Base-by-base conservation (phyloP, 2,329 filamentous ascomycete genomes). In the Blastomyces percursus region DNA sequence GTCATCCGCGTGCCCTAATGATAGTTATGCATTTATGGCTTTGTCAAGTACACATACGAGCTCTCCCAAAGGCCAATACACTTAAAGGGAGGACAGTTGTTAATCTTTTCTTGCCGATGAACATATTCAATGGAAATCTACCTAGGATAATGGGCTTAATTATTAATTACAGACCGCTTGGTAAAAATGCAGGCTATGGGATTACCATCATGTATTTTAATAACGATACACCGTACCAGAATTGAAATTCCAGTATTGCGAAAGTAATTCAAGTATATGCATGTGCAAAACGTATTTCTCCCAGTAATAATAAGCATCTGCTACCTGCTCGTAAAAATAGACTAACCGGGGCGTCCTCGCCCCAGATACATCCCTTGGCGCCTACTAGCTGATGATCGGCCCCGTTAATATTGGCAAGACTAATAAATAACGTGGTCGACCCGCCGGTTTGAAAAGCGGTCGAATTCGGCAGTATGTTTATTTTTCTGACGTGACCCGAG, bases 391-490 rank as follows among this genome's bases (percentile, higher is more conserved):
- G 35, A 38, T 38, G 35, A 38, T 38, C 35, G 6, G 35, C 35
- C 35, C 35, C 35, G 35, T 9, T 38, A 38, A 38, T 38, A n/a
- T 42, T 42, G 40, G 6, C 14, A 19, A 42, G 2, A 3, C 42
- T 46, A 46, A 19, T n/a, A 44, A 46, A 46, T 46, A 46, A 19
- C 42, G 19, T 27, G n/a, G 48, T 35, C 11, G 32, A 16, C 9
- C 3, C 9, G 51, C 27, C 27, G 27, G 4, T 2, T 21, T 14
- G 2, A 11, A 57, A 57, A 35, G 54, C 54, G 54, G 54, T 42
- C 54, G 42, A 5, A 42, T 27, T 40, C n/a, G 35, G 54, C 54
- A 57, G 40, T 57, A 57, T 61, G n/a, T 44, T 58, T 57, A 42
- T 57, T 44, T 56, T 58, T 40, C 38, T 44, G 55, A n/a, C 21